Base-by-base conservation (phyloP, 768 basidiomycete species). In the Lactarius indigo region DNA sequence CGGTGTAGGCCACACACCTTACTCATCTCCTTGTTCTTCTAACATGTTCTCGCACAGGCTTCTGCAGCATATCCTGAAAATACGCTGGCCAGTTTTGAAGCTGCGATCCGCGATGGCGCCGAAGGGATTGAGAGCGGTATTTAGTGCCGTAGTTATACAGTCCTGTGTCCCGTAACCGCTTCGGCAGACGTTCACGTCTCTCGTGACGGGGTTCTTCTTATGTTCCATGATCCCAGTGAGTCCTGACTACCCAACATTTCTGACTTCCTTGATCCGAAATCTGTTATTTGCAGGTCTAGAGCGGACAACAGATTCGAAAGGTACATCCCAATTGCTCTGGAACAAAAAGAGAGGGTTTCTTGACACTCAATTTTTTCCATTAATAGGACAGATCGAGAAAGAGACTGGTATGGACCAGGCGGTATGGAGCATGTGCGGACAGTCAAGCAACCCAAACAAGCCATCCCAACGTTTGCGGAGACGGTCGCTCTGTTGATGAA, bases 101-200 rank as follows among this genome's bases (percentile, higher is more conserved):
- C 91, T 69, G 96, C 96, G 74, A 94, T 97, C 68, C 87, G 87
- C 57, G 95, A 97, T 79, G 96, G 96, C 67, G 90, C 94, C 56
- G 94, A 99, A 76, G 96, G 87, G 70, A 96, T 99, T 74, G 96
- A 99, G 85, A 95, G 92, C 76, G 96, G 96, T 97, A 95, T 79
- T 86, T 80, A 69, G 72, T 71, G 23, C 64, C 37, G 64, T 70
- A 57, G 64, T 39, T 64, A 39, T 12, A 35, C 58, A 37, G 56
- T 67, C 60, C 60, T 61, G 56, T 60, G 57, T 63, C 67, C 78
- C 81, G 78, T 87, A 81, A 88, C 85, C 76, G 75, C 62, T 72
- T 79, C 78, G 76, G 72, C 85, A 96, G 96, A 97, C 86, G 94
- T 98, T 73, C 96, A 98, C 78, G 89, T 96, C 73, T 93, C 96